These are phyloP conservation scores for Bifiguratus adelaidae DNA, from an alignment of 192 early-diverging fungal species.

Conservation along the genomic window DNA sequence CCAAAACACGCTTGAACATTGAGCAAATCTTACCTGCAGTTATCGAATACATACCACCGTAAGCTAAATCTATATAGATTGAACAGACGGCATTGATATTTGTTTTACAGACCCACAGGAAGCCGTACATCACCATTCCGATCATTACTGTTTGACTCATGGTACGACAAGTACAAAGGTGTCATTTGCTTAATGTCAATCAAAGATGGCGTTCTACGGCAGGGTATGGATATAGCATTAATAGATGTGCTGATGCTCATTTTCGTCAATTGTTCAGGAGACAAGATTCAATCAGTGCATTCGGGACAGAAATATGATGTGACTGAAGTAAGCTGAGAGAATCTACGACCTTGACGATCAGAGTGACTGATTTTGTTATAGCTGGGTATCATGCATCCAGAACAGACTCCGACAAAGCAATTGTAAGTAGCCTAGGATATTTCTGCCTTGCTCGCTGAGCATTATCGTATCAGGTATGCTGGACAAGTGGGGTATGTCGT, in stretches of 20 bases:
- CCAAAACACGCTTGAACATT: slow-evolving; percentile 73
- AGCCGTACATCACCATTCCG: slow-evolving; percentile 58
- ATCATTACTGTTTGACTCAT: slow-evolving; percentile 91
- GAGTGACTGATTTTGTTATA: background rate
- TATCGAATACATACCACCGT: slow-evolving; percentile 69
- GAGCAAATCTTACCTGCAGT: slow-evolving; percentile 65
- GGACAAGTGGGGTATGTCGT: slow-evolving; percentile 90
- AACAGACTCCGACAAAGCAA: slow-evolving; percentile 55
- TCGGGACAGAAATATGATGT: slow-evolving; percentile 81
- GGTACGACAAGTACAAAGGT: slow-evolving; percentile 96
- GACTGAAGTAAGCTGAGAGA: slow-evolving; percentile 43
- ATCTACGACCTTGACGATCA: no score
- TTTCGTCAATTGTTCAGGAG: slow-evolving; percentile 31
- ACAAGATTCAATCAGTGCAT: slow-evolving; percentile 71
- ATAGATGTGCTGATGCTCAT: background rate
- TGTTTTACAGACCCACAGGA: slow-evolving; percentile 41
- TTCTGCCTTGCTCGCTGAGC: slow-evolving; percentile 4
- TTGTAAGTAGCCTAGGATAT: slow-evolving; percentile 20
- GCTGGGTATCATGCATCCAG: slow-evolving; percentile 93
- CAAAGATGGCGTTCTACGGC: slow-evolving; percentile 68
- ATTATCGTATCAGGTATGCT: slow-evolving; percentile 26
- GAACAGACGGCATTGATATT: background rate
- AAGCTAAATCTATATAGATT: slow-evolving; percentile 7
- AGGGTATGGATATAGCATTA: slow-evolving; percentile 29
- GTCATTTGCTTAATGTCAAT: slow-evolving; percentile 93